Evolutionary conservation across 306 rosid species (phyloP).

Genomic region (Abrus pulchellus): DNA sequence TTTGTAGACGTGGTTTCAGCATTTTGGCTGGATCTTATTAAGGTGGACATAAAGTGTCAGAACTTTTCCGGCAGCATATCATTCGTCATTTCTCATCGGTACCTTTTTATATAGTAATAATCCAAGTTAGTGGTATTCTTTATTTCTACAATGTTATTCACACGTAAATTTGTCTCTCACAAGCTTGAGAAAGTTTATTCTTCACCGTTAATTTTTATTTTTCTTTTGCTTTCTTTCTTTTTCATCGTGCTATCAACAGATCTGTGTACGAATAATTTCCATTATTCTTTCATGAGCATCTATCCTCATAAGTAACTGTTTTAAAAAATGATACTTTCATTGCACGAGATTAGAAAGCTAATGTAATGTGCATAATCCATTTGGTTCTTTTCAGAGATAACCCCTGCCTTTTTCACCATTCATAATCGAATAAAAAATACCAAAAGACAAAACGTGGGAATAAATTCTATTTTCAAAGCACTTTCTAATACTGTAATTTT

Average conservation of each 20-base stretch:
- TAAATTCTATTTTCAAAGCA: not conserved
- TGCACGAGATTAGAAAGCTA: not conserved
- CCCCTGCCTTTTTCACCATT: not conserved
- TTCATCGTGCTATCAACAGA: not conserved
- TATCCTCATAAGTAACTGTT: not conserved
- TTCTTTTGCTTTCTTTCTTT: not conserved
- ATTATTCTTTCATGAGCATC: conserved; percentile 12
- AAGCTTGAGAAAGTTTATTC: not conserved
- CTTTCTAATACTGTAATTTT: not conserved
- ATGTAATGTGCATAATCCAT: not conserved
- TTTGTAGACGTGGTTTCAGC: conserved; percentile 32
- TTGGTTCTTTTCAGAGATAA: not conserved
- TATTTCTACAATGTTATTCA: conserved; percentile 2
- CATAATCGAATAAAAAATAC: not conserved
- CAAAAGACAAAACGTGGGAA: not conserved
- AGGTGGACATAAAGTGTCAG: conserved; percentile 44
- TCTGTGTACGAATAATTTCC: not conserved
- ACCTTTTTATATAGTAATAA: conserved; percentile 14
- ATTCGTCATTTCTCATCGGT: conserved; percentile 21
- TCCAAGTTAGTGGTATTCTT: conserved; percentile 18
- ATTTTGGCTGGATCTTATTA: conserved; percentile 50
- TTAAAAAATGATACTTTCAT: not conserved
- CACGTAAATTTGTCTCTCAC: not conserved
- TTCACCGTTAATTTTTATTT: not conserved
- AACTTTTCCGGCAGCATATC: conserved; percentile 35